Conservation (phyloP, 1,139 yeast species). For the Taphrina populina region DNA sequence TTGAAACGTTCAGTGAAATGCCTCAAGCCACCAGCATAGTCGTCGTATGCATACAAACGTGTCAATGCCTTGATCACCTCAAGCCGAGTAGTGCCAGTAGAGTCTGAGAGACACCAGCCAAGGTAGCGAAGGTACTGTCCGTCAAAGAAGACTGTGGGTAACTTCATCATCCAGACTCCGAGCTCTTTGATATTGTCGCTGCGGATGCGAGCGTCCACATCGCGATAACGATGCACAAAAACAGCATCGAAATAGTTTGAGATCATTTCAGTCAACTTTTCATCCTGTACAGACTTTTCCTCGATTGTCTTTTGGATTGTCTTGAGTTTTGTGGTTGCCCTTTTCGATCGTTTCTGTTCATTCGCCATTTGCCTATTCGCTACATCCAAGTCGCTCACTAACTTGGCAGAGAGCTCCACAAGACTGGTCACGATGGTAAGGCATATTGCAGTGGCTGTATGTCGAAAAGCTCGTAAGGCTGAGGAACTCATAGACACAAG, state of each 20-base stretch:
- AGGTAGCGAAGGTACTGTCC: slow-evolving; percentile 69
- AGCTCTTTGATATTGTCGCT: slow-evolving; percentile 63
- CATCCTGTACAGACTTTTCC: slow-evolving; percentile 55
- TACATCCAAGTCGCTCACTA: slow-evolving; percentile 47
- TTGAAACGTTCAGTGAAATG: slow-evolving; percentile 73
- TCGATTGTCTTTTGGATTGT: slow-evolving; percentile 53
- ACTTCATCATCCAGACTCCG: slow-evolving; percentile 65
- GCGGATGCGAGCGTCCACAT: slow-evolving; percentile 70
- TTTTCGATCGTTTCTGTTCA: slow-evolving; percentile 46
- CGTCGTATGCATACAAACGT: slow-evolving; percentile 51
- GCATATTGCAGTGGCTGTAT: slow-evolving; percentile 61
- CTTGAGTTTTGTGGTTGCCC: slow-evolving; percentile 48
- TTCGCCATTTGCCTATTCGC: slow-evolving; percentile 44
- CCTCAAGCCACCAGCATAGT: slow-evolving; percentile 53
- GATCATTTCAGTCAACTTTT: slow-evolving; percentile 56
- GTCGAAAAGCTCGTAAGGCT: slow-evolving; percentile 69
- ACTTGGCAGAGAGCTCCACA: slow-evolving; percentile 54
- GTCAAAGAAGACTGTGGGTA: slow-evolving; percentile 70
- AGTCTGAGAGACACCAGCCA: slow-evolving; percentile 82
- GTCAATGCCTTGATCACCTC: slow-evolving; percentile 62
- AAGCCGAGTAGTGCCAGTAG: slow-evolving; percentile 58
- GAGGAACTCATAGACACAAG: slow-evolving; percentile 69
- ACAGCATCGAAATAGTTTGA: slow-evolving; percentile 55
- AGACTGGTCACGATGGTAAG: slow-evolving; percentile 61
- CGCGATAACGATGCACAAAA: slow-evolving; percentile 76